Percentiles rank a stretch among this genome's conserved stretches.
phyloP scores from a whole-genome alignment of 768 basidiomycete species.

The Kwoniella pini region DNA sequence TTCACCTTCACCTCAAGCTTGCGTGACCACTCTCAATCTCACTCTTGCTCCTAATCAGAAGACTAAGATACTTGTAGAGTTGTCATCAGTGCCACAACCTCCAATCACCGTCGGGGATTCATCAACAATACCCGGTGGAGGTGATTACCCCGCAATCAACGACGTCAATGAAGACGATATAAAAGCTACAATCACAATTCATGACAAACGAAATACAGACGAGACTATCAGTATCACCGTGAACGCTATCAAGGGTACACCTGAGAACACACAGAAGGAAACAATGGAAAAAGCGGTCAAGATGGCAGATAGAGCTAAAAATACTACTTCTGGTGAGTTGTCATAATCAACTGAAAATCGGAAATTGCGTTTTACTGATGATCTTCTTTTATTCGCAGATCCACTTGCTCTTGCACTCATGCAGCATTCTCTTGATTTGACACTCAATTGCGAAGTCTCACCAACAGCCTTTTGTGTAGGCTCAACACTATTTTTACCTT shows the following conservation, averaged over 20 bases:
- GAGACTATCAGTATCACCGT: slow-evolving; percentile 32
- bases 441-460: slow-evolving; percentile 40
- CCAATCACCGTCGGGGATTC: slow-evolving; percentile 14
- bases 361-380: slow-evolving; percentile 3
- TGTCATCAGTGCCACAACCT: slow-evolving; percentile 17
- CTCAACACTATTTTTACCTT: slow-evolving; percentile 48
- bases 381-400: slow-evolving; percentile 16
- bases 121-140: slow-evolving; percentile 1
- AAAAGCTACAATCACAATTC: slow-evolving; percentile 30
- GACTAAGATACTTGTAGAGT: slow-evolving; percentile 37
- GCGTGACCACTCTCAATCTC: slow-evolving; percentile 23
- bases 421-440: slow-evolving; percentile 44
- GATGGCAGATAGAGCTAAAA: slow-evolving; percentile 10
- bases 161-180: slow-evolving; percentile 10
- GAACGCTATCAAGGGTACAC: slow-evolving; percentile 13
- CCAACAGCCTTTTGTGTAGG: slow-evolving; percentile 53
- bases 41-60: slow-evolving; percentile 43
- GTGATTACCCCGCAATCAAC: neutral
- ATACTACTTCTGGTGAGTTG: slow-evolving; percentile 14
- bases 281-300: slow-evolving; percentile 1
- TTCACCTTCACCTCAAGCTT: neutral
- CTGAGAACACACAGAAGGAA: neutral
- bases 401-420: slow-evolving; percentile 43
- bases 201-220: slow-evolving; percentile 48
- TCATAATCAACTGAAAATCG: no score